Evolutionary conservation across 1,284 basidiomycete species (phyloP), one percentile per base, ranked within the genome.

Genomic region (Rhodotorula sp.): DNA sequence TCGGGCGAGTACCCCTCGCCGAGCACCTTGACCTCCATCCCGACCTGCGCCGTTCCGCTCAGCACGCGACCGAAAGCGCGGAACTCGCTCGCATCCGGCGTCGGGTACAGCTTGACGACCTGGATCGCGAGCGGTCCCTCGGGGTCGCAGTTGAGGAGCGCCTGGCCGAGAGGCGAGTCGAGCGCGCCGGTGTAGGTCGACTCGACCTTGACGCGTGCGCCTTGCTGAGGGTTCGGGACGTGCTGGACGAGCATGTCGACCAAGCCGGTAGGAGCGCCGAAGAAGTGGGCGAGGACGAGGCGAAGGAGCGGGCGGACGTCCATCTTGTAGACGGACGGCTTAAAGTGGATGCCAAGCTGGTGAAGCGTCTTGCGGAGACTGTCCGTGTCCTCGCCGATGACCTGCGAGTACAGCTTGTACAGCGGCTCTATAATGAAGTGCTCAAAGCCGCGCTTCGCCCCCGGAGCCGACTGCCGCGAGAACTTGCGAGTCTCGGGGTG

Each of bases 1-100:
- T 98, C 94, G 20, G 91, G 90, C 17, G 94, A 95, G 80, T 94
- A 99, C 0, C 92, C 91, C 80, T 98, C 95, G 66, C 96, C 96
- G 17, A 99, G 85, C n/a, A 99, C 94, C 82, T 95, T 96, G 76
- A 99, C 86, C 39, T 88, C 84, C 83, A 87, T 86, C 9, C 93
- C 94, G 74, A 90, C 88, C 76, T 85, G 83, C 22, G 96, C 83
- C 0, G 93, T 95, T 27, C 96, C 96, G 76, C 92, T 94, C 81
- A 98, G 85, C 27, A 99, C 89, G 71, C 96, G 87, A 32, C 95
- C 96, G 77, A 95, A 95, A 8, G 96, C 94, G 65, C 94, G 86
- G 85, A 99, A 99, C 52, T 90, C 91, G 76, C 90, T 90, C 15
- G 96, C 96, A 78, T 99, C 96, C 15, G 90, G 90, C 1, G 95